Evolutionary conservation across 225 moss, liverwort and hornwort genomes (phyloP), one percentile per base, ranked within the genome.

Genomic region (Asterella californica): DNA sequence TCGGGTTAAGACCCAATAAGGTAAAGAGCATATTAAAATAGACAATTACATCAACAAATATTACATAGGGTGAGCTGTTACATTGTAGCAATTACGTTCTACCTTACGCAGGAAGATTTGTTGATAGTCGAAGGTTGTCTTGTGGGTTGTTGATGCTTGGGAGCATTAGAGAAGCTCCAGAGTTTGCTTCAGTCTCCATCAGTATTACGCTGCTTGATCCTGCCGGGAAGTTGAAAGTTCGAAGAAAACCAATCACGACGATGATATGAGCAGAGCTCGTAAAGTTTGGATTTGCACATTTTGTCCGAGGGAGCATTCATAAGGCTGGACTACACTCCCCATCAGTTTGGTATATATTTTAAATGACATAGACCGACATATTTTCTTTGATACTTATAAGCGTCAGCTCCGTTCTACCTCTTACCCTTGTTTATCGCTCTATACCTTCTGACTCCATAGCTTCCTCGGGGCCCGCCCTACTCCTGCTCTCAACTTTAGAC

Each of bases 1-100:
- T 81, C 36, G 90, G 94, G 29, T 69, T 94, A 77, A 88, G 85
- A 63, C 94, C 97, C 29, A 97, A 97, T 76, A 90, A 90, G 38
- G 96, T 96, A 68, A 75, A 69, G 19, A 45, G 57, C 54, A 57
- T 1, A 18, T n/a, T n/a, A n/a, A n/a, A n/a, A n/a, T n/a, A n/a
- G n/a, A n/a, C n/a, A n/a, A n/a, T n/a, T n/a, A n/a, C n/a, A n/a
- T n/a, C n/a, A n/a, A n/a, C n/a, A n/a, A n/a, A n/a, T n/a, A n/a
- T 57, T 0, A 27, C 17, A 25, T 45, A 22, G 38, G 9, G 22
- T 71, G 36, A 36, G 22, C 45, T 47, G n/a, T 71, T 71, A n/a
- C 24, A 5, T 57, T 9, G 5, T 57, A 57, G 57, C 36, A 18
- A 32, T 19, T 36, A 18, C 10, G 18, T 32, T 17, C 10, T 34